These are phyloP conservation scores for Phaeotremella skinneri DNA, from an alignment of 768 basidiomycete genomes.

Conservation along the genomic window DNA sequence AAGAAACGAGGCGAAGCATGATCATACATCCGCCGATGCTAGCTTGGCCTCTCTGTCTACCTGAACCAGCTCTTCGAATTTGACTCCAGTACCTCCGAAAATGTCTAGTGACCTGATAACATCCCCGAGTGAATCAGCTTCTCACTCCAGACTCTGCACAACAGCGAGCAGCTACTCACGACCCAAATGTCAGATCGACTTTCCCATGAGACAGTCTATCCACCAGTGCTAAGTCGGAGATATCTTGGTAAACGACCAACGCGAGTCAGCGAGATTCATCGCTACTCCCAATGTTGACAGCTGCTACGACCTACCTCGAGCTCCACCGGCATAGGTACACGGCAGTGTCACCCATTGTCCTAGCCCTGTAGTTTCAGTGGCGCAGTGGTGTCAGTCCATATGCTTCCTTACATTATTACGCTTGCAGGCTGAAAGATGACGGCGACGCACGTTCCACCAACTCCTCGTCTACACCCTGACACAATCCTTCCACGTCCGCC, in stretches of 20 bases:
- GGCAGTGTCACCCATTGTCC: constrained; percentile 90
- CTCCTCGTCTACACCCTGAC: constrained; percentile 89
- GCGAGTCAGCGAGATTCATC: neutral
- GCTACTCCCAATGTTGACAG: no score
- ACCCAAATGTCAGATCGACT: constrained; percentile 84
- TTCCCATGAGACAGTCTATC: constrained; percentile 73
- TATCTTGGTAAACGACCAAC: constrained; percentile 57
- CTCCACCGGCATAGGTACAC: constrained; percentile 95
- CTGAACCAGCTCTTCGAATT: constrained; percentile 54
- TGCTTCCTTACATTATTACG: neutral
- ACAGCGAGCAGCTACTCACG: constrained; percentile 53
- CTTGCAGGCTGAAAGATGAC: no score
- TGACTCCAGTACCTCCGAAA: constrained; percentile 55
- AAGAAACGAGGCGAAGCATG: no score
- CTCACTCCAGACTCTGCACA: neutral
- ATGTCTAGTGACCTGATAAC: constrained; percentile 55
- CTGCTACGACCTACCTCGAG: constrained; percentile 63
- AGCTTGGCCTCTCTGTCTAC: constrained; percentile 48
- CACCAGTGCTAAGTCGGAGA: constrained; percentile 77
- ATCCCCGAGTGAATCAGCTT: neutral
- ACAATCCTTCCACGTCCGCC: constrained; percentile 97
- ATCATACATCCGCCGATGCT: no score
- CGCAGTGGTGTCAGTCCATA: neutral
- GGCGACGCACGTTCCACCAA: constrained; percentile 68
- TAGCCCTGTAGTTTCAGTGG: constrained; percentile 60